Percentiles rank a stretch among this genome's conserved stretches.
These are phyloP conservation scores for Sabuloglossum arenarium DNA, from an alignment of 495 filamentous ascomycete species.

Conservation along the genomic window DNA sequence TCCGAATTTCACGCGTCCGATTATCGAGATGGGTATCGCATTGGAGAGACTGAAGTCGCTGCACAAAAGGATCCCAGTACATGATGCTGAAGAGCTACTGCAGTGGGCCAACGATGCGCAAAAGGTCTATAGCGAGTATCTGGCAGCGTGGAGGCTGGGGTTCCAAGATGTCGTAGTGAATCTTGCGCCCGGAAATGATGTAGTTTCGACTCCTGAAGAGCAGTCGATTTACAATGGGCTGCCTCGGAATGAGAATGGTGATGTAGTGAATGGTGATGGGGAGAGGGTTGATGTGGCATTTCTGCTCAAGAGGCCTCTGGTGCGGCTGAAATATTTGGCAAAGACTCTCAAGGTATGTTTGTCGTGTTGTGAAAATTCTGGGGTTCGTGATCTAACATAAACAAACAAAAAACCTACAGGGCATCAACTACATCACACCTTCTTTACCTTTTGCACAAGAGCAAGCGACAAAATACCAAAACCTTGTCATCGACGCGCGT, in stretches of 20 bases:
- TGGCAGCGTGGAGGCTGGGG: constrained; percentile 77
- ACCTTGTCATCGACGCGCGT: constrained; percentile 55
- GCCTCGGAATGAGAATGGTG: constrained; percentile 56
- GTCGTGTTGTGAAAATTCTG: constrained; percentile 7
- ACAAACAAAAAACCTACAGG: constrained; percentile 13
- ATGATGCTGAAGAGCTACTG: constrained; percentile 44
- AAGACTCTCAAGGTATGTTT: constrained; percentile 54
- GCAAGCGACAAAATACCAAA: constrained; percentile 37
- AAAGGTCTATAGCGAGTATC: constrained; percentile 67
- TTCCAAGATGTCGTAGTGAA: constrained; percentile 94
- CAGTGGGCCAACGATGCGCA: constrained; percentile 62
- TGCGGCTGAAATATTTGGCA: constrained; percentile 69
- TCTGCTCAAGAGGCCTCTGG: constrained; percentile 70
- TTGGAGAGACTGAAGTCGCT: constrained; percentile 64
- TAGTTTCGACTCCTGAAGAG: not conserved
- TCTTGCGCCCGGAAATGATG: constrained; percentile 38
- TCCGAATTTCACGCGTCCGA: constrained; percentile 57
- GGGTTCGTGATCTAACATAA: not conserved
- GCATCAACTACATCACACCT: constrained; percentile 19
- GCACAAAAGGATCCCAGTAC: constrained; percentile 58
- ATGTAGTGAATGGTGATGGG: constrained; percentile 55
- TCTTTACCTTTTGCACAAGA: constrained; percentile 14
- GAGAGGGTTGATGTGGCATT: constrained; percentile 91
- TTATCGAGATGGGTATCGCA: constrained; percentile 83
- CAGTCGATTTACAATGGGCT: constrained; percentile 39